These are phyloP conservation scores for Castanospermum australe DNA, from an alignment of 306 rosid genomes.

Conservation along the genomic window DNA sequence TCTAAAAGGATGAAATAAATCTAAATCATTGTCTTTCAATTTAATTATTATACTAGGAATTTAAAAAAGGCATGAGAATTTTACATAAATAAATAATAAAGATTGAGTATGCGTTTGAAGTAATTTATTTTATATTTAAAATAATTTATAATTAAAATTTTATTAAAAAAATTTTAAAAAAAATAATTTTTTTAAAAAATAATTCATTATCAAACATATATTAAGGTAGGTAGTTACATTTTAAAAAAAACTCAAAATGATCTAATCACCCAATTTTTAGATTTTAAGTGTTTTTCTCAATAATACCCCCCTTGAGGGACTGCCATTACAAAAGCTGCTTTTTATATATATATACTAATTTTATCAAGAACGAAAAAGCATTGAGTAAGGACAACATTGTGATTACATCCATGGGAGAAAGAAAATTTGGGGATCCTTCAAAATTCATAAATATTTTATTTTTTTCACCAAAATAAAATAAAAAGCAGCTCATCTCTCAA, in stretches of 20 bases:
- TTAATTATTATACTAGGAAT: slow-evolving; percentile 29
- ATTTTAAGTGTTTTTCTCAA: not conserved
- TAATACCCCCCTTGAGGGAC: not conserved
- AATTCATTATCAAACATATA: too few relatives aligned
- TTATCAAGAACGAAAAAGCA: not conserved
- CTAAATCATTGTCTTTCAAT: slow-evolving; percentile 1
- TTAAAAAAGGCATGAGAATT: slow-evolving; percentile 28
- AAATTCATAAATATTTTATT: too few relatives aligned
- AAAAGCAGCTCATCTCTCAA: slow-evolving; percentile 35
- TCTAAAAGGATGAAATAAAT: slow-evolving; percentile 2
- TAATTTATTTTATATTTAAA: not conserved
- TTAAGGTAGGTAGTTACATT: not conserved
- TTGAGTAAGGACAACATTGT: slow-evolving; percentile 25
- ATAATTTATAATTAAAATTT: not conserved
- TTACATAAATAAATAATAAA: slow-evolving; percentile 15
- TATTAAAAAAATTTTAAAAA: too few relatives aligned
- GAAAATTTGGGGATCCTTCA: slow-evolving; percentile 1
- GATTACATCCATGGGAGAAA: slow-evolving; percentile 17
- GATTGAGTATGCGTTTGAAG: not conserved
- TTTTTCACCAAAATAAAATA: not conserved
- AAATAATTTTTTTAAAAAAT: too few relatives aligned
- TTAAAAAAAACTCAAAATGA: slow-evolving; percentile 4
- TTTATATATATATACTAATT: not conserved
- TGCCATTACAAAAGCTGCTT: not conserved
- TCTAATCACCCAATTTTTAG: slow-evolving; percentile 5